Evolutionary conservation across 2,329 filamentous ascomycete genomes (phyloP), one percentile per base, ranked within the genome.

Genomic region (Pochonia chlamydosporia): DNA sequence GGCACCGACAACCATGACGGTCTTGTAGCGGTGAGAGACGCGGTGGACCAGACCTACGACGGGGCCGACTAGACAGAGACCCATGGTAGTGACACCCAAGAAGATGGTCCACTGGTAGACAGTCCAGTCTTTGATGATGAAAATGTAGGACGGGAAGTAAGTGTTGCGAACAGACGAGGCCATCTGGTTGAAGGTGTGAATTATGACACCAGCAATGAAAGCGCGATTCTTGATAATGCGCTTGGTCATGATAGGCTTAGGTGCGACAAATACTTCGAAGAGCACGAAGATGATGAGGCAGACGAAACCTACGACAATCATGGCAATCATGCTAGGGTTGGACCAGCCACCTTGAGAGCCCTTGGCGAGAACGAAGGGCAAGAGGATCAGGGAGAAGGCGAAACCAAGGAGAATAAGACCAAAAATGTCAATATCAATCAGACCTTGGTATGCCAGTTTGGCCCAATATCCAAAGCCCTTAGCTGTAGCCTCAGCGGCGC

Each of bases 341-440:
- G 45, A 37, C 67, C 68, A 71, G 5, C 59, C 57, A 5, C 61
- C 59, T 2, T 59, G 56, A n/a, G 63, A 59, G 5, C 58, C 56
- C 36, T 61, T 55, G 2, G 63, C 62, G 8, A 87, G 67, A 1
- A 73, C 82, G 56, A 87, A 77, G 2, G 84, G 82, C 3, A 87
- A 70, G 18, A 87, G 66, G 53, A 87, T 78, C 11, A 84, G 63
- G 0, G 74, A 68, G 44, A 83, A 75, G 1, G 77, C 78, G 1
- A 66, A 66, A n/a, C 73, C 71, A 49, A 84, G 70, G 5, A 85
- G 63, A 24, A 83, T 49, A 4, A 40, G 37, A 13, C 37, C 37
- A 9, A 40, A 3, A 40, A 40, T 40, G 37, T 40, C 37, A 40
- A 40, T 40, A 21, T 40, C 37, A 21, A 40, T 24, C 20, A 40